A percentile compares a stretch with the other conserved stretches of the same genome.
Evolutionary conservation across 441 rosid genomes (phyloP).

Genomic region (Kokia cookei): DNA sequence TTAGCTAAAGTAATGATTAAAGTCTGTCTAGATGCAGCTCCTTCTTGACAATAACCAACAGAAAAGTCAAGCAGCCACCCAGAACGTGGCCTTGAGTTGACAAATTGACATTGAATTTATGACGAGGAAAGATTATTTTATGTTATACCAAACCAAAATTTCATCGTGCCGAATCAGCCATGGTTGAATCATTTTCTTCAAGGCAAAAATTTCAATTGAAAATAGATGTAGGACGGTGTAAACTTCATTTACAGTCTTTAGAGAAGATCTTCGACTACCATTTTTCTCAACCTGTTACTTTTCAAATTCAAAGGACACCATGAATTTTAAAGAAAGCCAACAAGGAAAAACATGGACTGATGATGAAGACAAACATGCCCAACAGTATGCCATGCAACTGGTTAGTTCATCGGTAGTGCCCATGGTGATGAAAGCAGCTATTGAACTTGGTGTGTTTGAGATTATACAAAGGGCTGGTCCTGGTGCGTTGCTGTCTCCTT

Average conservation of each 20-base stretch:
- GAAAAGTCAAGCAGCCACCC: neutral
- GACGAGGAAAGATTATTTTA: neutral
- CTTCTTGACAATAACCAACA: neutral
- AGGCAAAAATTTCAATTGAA: neutral
- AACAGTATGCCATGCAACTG: constrained; percentile 23
- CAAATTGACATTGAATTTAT: neutral
- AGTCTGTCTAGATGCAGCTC: neutral
- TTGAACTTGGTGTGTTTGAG: constrained; percentile 37
- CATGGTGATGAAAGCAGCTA: constrained; percentile 29
- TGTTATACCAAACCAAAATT: neutral
- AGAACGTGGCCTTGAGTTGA: neutral
- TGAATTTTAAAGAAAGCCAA: neutral
- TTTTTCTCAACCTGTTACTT: neutral
- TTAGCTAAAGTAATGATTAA: neutral
- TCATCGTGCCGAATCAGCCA: neutral
- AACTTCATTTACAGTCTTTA: neutral
- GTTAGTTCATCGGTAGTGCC: constrained; percentile 39
- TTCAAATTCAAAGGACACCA: neutral
- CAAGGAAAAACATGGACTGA: neutral
- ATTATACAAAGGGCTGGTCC: constrained; percentile 27
- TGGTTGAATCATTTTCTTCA: neutral
- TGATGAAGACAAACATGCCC: constrained; percentile 1
- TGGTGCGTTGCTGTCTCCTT: constrained; percentile 28
- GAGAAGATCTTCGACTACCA: neutral
- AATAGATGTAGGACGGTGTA: neutral